Conservation (phyloP, 768 basidiomycete genomes). For the Macrocybe gigantea region DNA sequence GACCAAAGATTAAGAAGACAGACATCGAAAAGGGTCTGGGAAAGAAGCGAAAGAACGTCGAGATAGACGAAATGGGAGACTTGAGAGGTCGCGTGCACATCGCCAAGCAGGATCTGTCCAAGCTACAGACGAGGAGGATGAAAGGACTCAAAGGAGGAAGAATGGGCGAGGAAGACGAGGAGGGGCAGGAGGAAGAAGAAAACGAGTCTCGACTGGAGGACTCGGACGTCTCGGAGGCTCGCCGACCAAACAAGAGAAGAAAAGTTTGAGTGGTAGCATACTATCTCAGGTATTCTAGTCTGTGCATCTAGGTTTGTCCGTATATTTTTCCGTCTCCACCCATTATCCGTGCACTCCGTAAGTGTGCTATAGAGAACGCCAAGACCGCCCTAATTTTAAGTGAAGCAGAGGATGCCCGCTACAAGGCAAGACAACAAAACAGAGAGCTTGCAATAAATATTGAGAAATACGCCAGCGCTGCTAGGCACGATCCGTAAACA, state of each 20-base stretch:
- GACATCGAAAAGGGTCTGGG: slow-evolving; percentile 83
- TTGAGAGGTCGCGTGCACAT: slow-evolving; percentile 87
- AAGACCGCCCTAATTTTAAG: too few relatives aligned
- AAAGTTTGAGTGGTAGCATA: background rate
- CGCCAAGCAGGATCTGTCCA: slow-evolving; percentile 80
- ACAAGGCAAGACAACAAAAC: too few relatives aligned
- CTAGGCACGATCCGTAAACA: too few relatives aligned
- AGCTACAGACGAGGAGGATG: slow-evolving; percentile 92
- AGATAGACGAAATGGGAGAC: slow-evolving; percentile 98
- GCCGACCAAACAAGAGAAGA: slow-evolving; percentile 14
- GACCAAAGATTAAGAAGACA: slow-evolving; percentile 84
- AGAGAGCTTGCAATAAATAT: too few relatives aligned
- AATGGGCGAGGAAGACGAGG: slow-evolving; percentile 14
- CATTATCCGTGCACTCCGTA: too few relatives aligned
- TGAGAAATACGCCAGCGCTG: too few relatives aligned
- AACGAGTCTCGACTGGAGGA: slow-evolving; percentile 4
- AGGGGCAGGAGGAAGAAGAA: slow-evolving; percentile 10
- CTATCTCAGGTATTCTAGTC: too few relatives aligned
- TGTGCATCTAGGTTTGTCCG: too few relatives aligned
- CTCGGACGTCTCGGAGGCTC: background rate
- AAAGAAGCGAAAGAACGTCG: slow-evolving; percentile 92
- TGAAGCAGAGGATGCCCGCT: too few relatives aligned
- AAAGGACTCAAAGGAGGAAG: slow-evolving; percentile 70
- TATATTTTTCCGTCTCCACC: too few relatives aligned
- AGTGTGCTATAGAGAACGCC: too few relatives aligned